Evolutionary conservation across 1,284 basidiomycete genomes (phyloP), one percentile per base, ranked within the genome.

Genomic region (Cutaneotrichosporon sp.): DNA sequence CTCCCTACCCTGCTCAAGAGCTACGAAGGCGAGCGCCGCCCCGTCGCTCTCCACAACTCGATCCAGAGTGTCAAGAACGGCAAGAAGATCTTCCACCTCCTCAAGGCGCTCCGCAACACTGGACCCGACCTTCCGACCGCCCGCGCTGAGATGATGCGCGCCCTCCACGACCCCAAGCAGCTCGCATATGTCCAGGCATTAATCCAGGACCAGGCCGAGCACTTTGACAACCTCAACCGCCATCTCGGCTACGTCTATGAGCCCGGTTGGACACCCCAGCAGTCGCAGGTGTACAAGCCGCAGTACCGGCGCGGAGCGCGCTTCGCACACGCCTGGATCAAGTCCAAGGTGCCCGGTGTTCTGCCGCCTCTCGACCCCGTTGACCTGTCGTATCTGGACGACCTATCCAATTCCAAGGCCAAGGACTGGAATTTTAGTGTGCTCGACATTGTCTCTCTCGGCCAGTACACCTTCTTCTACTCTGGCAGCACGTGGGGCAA

Each of bases 201-300:
- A 18, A 64, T 72, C 21, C 49, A 51, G n/a, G 68, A 70, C 22
- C 69, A 70, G 58, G 62, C 58, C 8, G 71, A 69, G 55, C 71
- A 72, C 64, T 72, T 71, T 53, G 65, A 70, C 64, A 71, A 66
- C 58, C 49, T 68, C 34, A 70, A 65, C 40, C 66, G 68, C n/a
- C 69, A 72, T 56, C 56, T 72, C 26, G 71, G 71, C 7, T 72
- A 69, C 62, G 65, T 71, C 22, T 72, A 72, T 32, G 69, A 72
- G 57, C 26, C 57, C 4, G 58, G 51, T 6, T 67, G 65, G 60
- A 49, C 52, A 21, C 66, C 67, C 2, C 46, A 47, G 38, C 57
- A 53, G n/a, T 57, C 61, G 10, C 61, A 58, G 32, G 61, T 60
- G 11, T 72, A 64, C 58, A 50, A 52, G 11, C 70, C 70, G 2